Evolutionary conservation across 352 stramenopile species (phyloP).

Genomic region (Thraustochytrium striatum): DNA sequence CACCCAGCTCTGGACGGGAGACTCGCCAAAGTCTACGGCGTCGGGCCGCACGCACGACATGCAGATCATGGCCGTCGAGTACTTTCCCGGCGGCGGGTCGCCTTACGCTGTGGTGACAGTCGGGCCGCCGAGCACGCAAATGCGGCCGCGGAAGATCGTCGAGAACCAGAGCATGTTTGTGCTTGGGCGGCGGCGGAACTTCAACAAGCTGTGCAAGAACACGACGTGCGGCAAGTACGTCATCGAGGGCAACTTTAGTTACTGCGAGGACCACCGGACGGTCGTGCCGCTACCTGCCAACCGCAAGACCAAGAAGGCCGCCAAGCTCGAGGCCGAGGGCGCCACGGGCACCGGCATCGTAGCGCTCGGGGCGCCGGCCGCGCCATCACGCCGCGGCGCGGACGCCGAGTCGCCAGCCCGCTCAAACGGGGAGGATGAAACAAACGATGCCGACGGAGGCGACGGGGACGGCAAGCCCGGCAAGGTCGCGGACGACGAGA

Average conservation of each 20-base stretch:
- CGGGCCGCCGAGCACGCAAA: background rate
- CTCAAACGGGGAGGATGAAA: too few species aligned
- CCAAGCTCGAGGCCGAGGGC: background rate
- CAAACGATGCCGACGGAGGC: too few species aligned
- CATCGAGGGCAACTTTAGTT: constrained; percentile 3
- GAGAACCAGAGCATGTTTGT: background rate
- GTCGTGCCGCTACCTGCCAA: background rate
- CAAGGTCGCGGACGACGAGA: background rate
- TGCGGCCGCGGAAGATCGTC: background rate
- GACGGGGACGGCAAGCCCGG: background rate
- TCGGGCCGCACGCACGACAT: background rate
- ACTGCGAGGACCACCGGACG: constrained; percentile 27
- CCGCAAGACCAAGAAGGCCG: background rate
- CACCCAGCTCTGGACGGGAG: background rate
- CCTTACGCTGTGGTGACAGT: constrained; percentile 9
- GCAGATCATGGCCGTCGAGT: constrained; percentile 1
- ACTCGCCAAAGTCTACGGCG: background rate
- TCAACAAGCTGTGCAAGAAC: background rate
- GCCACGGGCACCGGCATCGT: too few species aligned
- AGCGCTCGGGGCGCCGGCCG: background rate
- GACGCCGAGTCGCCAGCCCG: too few species aligned
- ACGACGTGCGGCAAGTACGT: background rate
- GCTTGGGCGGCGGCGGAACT: background rate
- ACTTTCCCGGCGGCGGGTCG: constrained; percentile 39
- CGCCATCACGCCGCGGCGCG: background rate